Conservation (phyloP, 345 rosid genomes). For the Aethionema arabicum region DNA sequence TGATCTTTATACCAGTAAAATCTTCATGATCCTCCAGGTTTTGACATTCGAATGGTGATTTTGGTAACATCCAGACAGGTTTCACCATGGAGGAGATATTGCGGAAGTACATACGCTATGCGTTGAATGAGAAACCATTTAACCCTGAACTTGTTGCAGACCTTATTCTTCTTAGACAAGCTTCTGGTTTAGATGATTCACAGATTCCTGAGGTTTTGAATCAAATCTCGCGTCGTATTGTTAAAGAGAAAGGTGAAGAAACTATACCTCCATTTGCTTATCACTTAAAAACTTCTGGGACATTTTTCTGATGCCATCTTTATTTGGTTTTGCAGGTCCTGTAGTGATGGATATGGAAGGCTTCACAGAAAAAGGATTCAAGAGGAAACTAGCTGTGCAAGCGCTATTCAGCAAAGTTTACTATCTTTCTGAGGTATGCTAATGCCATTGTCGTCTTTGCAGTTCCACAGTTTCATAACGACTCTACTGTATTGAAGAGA, state of each 20-base stretch:
- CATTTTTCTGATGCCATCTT: not conserved
- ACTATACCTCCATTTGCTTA: not conserved
- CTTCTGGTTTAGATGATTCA: conserved; percentile 67
- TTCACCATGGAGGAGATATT: conserved; percentile 82
- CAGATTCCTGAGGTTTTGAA: conserved; percentile 72
- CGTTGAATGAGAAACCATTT: conserved; percentile 89
- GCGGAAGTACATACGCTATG: conserved; percentile 84
- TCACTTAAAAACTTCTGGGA: conserved; percentile 16
- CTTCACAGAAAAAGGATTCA: conserved; percentile 82
- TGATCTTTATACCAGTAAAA: not conserved
- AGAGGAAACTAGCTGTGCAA: conserved; percentile 93
- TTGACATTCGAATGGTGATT: conserved; percentile 42
- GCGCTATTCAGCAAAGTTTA: conserved; percentile 82
- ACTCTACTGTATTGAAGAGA: not conserved
- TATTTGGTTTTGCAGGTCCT: conserved; percentile 57
- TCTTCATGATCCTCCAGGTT: conserved; percentile 22
- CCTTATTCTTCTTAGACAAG: conserved; percentile 74
- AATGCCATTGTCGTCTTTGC: not conserved
- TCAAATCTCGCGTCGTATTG: conserved; percentile 81
- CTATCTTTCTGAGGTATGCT: conserved; percentile 88
- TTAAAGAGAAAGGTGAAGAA: conserved; percentile 66
- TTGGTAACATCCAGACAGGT: conserved; percentile 70
- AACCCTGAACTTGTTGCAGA: conserved; percentile 63
- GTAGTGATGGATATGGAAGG: conserved; percentile 83
- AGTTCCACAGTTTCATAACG: no score